Evolutionary conservation across 768 basidiomycete species (phyloP).

Genomic region (Tephrocybe rancida): DNA sequence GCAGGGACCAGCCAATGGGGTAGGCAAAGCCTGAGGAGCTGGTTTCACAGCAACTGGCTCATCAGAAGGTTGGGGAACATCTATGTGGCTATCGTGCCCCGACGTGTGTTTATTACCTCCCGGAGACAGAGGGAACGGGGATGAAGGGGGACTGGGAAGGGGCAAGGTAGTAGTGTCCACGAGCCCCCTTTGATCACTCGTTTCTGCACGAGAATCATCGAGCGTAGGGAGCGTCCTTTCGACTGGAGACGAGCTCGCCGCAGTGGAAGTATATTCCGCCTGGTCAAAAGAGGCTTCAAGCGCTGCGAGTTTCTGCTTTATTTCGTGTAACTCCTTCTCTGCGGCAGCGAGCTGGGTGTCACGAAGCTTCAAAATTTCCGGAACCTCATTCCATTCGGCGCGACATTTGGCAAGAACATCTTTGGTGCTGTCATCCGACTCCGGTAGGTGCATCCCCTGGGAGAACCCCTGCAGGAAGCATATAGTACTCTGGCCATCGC

Average conservation of each 20-base stretch:
- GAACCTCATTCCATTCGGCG: slow-evolving; percentile 23
- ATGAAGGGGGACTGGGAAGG: slow-evolving; percentile 3
- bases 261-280: background rate
- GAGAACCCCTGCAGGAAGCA: slow-evolving; percentile 15
- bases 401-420: slow-evolving; percentile 18
- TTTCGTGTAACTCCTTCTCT: slow-evolving; percentile 17
- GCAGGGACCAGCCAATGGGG: background rate
- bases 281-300: slow-evolving; percentile 15
- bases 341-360: slow-evolving; percentile 16
- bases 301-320: slow-evolving; percentile 24
- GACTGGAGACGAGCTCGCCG: background rate
- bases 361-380: slow-evolving; percentile 6
- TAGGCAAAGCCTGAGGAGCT: background rate
- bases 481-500: slow-evolving; percentile 13
- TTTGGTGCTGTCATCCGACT: slow-evolving; percentile 1
- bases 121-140: background rate
- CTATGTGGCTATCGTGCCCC: background rate
- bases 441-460: slow-evolving; percentile 15
- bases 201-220: background rate
- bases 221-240: background rate
- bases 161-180: background rate
- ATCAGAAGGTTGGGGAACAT: background rate
- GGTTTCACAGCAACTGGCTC: background rate
- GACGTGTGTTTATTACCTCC: background rate
- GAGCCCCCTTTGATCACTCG: background rate